phyloP scores from a whole-genome alignment of 768 basidiomycete species.

The Tricholoma sp. region DNA sequence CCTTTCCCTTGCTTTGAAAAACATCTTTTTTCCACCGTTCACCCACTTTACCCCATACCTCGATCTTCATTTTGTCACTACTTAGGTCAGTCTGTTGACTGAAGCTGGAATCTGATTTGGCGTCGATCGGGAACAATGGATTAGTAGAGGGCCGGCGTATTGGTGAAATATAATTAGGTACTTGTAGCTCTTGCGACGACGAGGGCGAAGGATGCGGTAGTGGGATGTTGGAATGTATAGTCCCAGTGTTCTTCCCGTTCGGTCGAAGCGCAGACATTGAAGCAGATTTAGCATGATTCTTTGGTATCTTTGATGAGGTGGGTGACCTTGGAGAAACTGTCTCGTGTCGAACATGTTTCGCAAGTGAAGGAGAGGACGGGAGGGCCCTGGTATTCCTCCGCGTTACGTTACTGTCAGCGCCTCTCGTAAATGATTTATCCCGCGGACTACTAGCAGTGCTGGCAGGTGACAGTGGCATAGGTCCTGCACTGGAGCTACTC shows the following conservation, averaged over 20 bases:
- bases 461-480: not conserved
- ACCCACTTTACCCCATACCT: slow-evolving; percentile 52
- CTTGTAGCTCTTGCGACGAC: slow-evolving; percentile 19
- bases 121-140: slow-evolving; percentile 65
- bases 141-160: slow-evolving; percentile 83
- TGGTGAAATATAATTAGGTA: slow-evolving; percentile 69
- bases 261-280: slow-evolving; percentile 18
- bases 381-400: slow-evolving; percentile 16
- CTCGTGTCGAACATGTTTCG: slow-evolving; percentile 17
- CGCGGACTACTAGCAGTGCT: not conserved
- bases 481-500: too few species aligned
- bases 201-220: slow-evolving; percentile 3
- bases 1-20: slow-evolving; percentile 44
- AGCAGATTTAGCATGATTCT: slow-evolving; percentile 21
- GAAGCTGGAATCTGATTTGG: slow-evolving; percentile 45
- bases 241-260: slow-evolving; percentile 16
- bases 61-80: slow-evolving; percentile 46
- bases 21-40: slow-evolving; percentile 14
- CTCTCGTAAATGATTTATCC: slow-evolving; percentile 11
- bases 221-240: slow-evolving; percentile 7
- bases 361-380: slow-evolving; percentile 14
- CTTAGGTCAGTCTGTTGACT: slow-evolving; percentile 50
- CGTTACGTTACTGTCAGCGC: slow-evolving; percentile 6
- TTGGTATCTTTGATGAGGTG: slow-evolving; percentile 5
- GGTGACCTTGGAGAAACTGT: slow-evolving; percentile 7